These are phyloP conservation scores for Phytophthora palmivora DNA, from an alignment of 352 stramenopile genomes.

Conservation along the genomic window DNA sequence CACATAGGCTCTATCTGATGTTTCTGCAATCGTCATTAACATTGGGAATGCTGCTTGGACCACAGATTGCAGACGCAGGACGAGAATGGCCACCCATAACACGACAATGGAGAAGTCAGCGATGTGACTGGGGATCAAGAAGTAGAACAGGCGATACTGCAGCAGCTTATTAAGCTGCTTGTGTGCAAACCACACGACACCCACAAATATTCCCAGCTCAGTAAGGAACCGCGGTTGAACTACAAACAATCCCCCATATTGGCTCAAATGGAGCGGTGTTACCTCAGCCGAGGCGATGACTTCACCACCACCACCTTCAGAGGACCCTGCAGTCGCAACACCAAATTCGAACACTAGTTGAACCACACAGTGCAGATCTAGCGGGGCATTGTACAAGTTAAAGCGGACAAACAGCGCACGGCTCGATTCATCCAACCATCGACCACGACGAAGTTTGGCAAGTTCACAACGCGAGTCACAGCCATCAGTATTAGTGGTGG, in stretches of 20 bases:
- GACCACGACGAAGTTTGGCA: conserved; percentile 27
- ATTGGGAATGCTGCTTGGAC: conserved; percentile 44
- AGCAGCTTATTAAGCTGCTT: conserved; percentile 60
- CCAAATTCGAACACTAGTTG: conserved; percentile 68
- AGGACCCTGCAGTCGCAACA: conserved; percentile 23
- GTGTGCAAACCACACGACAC: conserved; percentile 51
- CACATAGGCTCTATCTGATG: conserved; percentile 41
- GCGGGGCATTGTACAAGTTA: conserved; percentile 69
- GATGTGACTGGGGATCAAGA: conserved; percentile 57
- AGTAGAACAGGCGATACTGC: conserved; percentile 72
- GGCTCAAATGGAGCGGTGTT: conserved; percentile 55
- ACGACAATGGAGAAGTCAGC: conserved; percentile 60
- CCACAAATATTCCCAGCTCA: conserved; percentile 52
- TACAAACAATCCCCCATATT: conserved; percentile 52
- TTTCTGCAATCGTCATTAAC: conserved; percentile 40
- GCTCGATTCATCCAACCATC: conserved; percentile 63
- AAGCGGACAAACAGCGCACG: conserved; percentile 65
- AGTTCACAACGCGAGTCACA: conserved; percentile 55
- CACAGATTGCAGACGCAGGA: conserved; percentile 43
- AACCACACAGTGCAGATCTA: conserved; percentile 56
- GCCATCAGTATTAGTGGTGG: background rate
- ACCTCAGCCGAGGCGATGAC: conserved; percentile 40
- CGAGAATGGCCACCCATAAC: conserved; percentile 48
- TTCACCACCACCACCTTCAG: conserved; percentile 32
- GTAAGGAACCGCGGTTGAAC: conserved; percentile 58